Base-by-base conservation (phyloP, 1,139 yeast species). In the Arxiozyma bovina region DNA sequence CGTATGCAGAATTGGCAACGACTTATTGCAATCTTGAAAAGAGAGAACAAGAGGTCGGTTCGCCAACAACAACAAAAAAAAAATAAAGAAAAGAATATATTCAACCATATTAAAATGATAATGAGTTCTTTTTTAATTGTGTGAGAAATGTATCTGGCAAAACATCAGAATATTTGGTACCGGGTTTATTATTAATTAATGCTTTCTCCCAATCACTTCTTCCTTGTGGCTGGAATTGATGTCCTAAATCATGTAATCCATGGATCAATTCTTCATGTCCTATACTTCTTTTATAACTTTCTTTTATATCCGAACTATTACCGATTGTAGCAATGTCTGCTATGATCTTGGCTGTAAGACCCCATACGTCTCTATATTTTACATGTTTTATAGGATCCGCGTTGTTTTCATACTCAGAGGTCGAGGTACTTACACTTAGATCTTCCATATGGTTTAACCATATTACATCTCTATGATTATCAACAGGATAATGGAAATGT, bases 341-440 rank as follows among this genome's bases (percentile, higher is more conserved):
- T 17, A 90, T 70, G 9, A 90, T 87, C 63, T 87, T 86, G 3
- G 96, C 96, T 0, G 96, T 90, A 50, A 90, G 71, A 0, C 97
- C 96, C 97, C 96, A 90, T 3, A 90, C 87, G 62, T 86, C 87
- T 64, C 85, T 80, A 47, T 78, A 71, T 27, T 69, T 55, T 7
- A 53, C 50, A 1, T 27, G 6, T 23, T 42, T 51, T 27, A 46
- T 34, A 1, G 20, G 11, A 9, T 34, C 43, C n/a, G 38, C 17
- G 18, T 43, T 25, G n/a, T 65, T 40, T 46, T 70, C 73, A 58
- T 72, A 74, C 44, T 70, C 75, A 57, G 80, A 80, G 17, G 27
- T 40, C 3, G 45, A 40, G 48, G 80, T 80, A 27, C 78, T 82
- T 0, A 83, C 73, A 21, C 84, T 82, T 34, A 83, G 71, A 63